Evolutionary conservation across 192 early-diverging fungal genomes (phyloP), one percentile per base, ranked within the genome.

Genomic region (Dispira parvispora): DNA sequence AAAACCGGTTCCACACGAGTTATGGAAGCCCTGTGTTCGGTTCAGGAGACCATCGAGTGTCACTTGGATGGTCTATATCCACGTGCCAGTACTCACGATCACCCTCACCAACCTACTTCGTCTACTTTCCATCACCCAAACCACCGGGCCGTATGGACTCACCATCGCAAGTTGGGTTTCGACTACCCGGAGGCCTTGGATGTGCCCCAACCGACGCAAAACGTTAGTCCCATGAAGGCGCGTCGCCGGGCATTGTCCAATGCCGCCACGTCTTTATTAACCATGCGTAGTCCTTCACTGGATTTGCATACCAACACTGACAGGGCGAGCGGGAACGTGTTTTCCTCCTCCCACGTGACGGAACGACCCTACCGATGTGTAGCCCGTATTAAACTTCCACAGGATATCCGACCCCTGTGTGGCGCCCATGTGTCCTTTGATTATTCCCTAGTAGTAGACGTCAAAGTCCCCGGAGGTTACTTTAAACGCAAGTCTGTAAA

Each of bases 401-500:
- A 11, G 38, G 12, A 27, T 43, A 5, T 60, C 38, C 57, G 57
- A 12, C 57, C 57, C 14, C 26, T 60, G 21, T 27, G 14, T 5
- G 26, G 38, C 14, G 57, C 32, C 57, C 57, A 60, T 60, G 18
- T 60, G 57, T 14, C 14, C 12, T 60, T 60, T 43, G 14, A 3
- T 11, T 60, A 60, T 16, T 11, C 13, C 1, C 13, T 60, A 18
- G 27, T 43, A 2, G 57, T 60, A 3, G 38, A 27, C 18, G 21
- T 60, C 8, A 27, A 43, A 43, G 57, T 60, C 38, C 57, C 57
- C 11, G 43, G 18, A 16, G 57, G 57, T 14, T 43, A 42, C 3
- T 60, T 60, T 27, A 60, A 60, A 27, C 57, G 57, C 38, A 60
- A 42, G 32, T 60, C 57, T 18, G 27, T 13, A 18, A 60, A 60